Evolutionary conservation across 805 yeast genomes (phyloP).

Genomic region (Cyberlindnera xylosilytica): DNA sequence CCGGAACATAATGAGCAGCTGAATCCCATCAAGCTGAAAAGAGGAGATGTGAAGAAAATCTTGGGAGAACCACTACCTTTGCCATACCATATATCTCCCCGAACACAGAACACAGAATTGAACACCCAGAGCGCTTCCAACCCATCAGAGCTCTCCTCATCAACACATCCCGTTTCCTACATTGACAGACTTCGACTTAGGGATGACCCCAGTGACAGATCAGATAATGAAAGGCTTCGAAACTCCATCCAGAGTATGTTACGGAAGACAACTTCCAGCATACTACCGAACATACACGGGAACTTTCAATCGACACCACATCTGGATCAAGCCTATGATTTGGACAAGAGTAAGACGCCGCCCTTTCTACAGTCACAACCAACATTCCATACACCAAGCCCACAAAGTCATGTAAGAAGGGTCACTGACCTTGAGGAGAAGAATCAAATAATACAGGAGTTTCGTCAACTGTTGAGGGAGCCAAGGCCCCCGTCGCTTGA

Average conservation of each 20-base stretch:
- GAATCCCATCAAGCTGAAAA: too few relatives aligned
- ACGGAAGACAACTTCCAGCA: neutral
- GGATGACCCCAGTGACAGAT: neutral
- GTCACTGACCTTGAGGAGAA: neutral
- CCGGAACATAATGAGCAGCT: too few relatives aligned
- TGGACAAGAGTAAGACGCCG: neutral
- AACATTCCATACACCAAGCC: neutral
- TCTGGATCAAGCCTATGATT: too few relatives aligned
- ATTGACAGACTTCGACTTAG: neutral
- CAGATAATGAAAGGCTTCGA: neutral
- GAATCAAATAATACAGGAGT: constrained; percentile 7
- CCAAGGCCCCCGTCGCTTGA: too few relatives aligned
- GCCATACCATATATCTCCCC: constrained; percentile 28
- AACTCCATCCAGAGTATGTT: constrained; percentile 1
- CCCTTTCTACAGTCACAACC: neutral
- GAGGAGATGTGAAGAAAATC: constrained; percentile 5
- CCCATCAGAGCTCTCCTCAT: too few relatives aligned
- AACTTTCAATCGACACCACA: too few relatives aligned
- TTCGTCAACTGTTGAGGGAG: too few relatives aligned
- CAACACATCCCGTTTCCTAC: too few relatives aligned
- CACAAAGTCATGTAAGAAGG: neutral
- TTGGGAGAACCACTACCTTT: constrained; percentile 40
- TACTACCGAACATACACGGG: too few relatives aligned
- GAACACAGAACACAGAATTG: neutral
- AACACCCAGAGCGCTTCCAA: too few relatives aligned